Base-by-base conservation (phyloP, 2,329 filamentous ascomycete species). In the Xylariomycetidae sp. region DNA sequence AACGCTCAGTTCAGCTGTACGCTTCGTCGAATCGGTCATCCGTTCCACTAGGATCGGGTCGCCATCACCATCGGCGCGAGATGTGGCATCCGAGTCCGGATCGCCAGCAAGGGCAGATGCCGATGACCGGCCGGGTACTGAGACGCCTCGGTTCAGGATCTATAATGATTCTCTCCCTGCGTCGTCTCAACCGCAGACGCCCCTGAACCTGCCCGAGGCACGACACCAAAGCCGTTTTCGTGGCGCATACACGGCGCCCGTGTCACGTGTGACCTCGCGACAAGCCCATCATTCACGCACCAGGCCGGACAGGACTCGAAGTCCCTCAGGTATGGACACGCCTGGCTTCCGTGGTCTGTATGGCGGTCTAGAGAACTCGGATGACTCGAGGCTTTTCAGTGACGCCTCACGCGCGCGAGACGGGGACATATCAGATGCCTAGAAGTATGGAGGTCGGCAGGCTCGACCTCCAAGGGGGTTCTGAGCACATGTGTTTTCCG, bases 121-220 rank as follows among this genome's bases (percentile, higher is more conserved):
- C 12, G 32, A 22, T 10, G 32, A 23, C 42, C 28, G 52, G 44
- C 7, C 26, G 13, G 25, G 22, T 14, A 23, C 25, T 15, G 38
- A 39, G 15, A 32, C 29, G 4, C 51, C 50, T 15, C 49, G 48
- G 19, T 38, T 70, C 29, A 52, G 49, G 15, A 54, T 74, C 17
- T 73, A 74, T 40, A 60, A 71, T 38, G 70, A 74, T 41, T 50
- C 51, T 16, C 35, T 66, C 28, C 59, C 68, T 6, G 56, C 65
- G 15, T 54, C 55, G 5, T 52, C 50, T 8, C 70, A 72, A 40
- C 68, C 69, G n/a, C 67, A 68, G 44, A 72, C 70, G 9, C 68
- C 70, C 15, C 56, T 57, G 27, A 61, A 70, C 34, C 46, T 72
- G n/a, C 66, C 68, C 1, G 68, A 70, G 48, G 57, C 64, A 29